Conservation (phyloP, 805 yeast genomes). For the Kuraishia capsulata region DNA sequence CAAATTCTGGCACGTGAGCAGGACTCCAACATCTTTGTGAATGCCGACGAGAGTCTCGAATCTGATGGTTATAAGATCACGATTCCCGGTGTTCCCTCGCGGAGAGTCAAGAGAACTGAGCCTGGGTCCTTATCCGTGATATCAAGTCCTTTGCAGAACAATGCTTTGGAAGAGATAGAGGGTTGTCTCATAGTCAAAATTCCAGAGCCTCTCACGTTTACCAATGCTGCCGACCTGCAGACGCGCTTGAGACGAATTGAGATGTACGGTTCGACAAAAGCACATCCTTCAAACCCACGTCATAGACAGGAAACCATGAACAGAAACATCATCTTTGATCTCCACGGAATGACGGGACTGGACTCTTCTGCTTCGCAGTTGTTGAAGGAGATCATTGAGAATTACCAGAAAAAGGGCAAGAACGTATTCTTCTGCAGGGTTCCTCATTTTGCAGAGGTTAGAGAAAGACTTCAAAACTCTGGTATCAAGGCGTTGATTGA, state of each 20-base stretch:
- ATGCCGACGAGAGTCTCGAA: constrained; percentile 41
- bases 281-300: constrained; percentile 68
- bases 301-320: constrained; percentile 35
- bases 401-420: constrained; percentile 46
- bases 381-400: constrained; percentile 46
- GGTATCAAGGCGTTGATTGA: constrained; percentile 39
- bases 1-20: constrained; percentile 71
- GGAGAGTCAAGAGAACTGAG: not conserved
- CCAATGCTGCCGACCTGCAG: constrained; percentile 72
- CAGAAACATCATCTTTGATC: constrained; percentile 59
- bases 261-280: constrained; percentile 60
- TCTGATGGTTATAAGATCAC: not conserved
- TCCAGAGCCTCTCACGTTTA: constrained; percentile 85
- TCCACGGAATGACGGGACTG: constrained; percentile 72
- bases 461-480: constrained; percentile 40
- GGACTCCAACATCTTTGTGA: constrained; percentile 52
- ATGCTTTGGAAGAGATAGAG: constrained; percentile 38
- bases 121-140: not conserved
- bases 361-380: constrained; percentile 79
- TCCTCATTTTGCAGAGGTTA: constrained; percentile 35
- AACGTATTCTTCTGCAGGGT: constrained; percentile 55
- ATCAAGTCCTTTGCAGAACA: constrained; percentile 7
- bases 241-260: constrained; percentile 62
- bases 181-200: constrained; percentile 73
- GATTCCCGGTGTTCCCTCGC: not conserved